Conservation (phyloP, 352 stramenopile genomes). For the Thalassiosira hispida region DNA sequence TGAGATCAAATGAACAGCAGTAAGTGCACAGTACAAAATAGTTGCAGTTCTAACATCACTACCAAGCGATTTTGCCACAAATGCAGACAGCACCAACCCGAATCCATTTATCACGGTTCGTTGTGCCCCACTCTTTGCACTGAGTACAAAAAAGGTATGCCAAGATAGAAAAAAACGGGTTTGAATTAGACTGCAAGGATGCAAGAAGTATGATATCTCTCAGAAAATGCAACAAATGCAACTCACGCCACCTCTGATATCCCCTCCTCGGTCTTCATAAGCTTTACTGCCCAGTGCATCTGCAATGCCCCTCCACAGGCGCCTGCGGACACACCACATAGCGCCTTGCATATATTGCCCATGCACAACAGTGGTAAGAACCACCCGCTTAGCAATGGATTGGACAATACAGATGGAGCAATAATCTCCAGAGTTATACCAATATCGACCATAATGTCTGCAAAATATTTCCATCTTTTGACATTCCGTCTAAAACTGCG, state of each 20-base stretch:
- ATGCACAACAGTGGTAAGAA: conserved; percentile 52
- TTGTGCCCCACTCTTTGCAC: conserved; percentile 81
- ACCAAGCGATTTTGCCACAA: conserved; percentile 66
- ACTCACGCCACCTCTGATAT: conserved; percentile 76
- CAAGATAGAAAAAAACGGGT: neutral
- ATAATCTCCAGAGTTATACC: conserved; percentile 90
- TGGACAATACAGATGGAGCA: conserved; percentile 64
- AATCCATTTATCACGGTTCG: conserved; percentile 70
- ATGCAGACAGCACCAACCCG: conserved; percentile 69
- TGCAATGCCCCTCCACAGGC: conserved; percentile 74
- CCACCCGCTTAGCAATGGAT: conserved; percentile 42
- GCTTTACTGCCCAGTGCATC: conserved; percentile 71
- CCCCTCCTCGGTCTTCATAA: conserved; percentile 52
- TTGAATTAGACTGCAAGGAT: neutral
- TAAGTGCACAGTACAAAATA: conserved; percentile 66
- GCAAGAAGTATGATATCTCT: conserved; percentile 53
- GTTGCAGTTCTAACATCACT: conserved; percentile 30
- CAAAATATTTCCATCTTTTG: conserved; percentile 94
- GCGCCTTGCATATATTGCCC: conserved; percentile 79
- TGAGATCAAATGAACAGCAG: conserved; percentile 66
- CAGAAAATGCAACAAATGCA: conserved; percentile 56
- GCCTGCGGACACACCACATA: conserved; percentile 81
- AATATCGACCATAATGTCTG: conserved; percentile 94
- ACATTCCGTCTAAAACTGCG: conserved; percentile 79
- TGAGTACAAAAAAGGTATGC: conserved; percentile 66